These are phyloP conservation scores for Fragosphaeria purpurea DNA, from an alignment of 2,329 filamentous ascomycete species.

Conservation along the genomic window DNA sequence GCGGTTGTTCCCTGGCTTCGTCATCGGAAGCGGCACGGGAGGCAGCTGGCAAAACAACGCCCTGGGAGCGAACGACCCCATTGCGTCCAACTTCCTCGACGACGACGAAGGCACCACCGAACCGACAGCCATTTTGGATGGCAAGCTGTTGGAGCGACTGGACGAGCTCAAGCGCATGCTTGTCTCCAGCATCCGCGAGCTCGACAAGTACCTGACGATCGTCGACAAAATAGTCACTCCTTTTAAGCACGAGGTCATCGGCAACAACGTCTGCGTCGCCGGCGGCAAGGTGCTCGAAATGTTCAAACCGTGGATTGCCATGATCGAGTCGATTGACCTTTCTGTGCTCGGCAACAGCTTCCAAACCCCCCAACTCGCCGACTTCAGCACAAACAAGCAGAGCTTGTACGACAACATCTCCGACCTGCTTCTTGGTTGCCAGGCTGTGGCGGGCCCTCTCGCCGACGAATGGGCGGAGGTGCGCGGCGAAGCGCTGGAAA, in stretches of 20 bases:
- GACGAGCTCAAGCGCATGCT: slow-evolving; percentile 81
- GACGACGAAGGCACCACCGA: slow-evolving; percentile 66
- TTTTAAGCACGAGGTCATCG: slow-evolving; percentile 66
- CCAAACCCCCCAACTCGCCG: slow-evolving; percentile 74
- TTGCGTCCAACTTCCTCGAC: slow-evolving; percentile 76
- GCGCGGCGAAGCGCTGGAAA: slow-evolving; percentile 82
- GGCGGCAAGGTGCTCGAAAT: slow-evolving; percentile 75
- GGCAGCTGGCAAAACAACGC: slow-evolving; percentile 80
- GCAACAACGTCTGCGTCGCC: slow-evolving; percentile 70
- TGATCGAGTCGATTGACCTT: slow-evolving; percentile 86
- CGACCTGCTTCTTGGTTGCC: slow-evolving; percentile 77
- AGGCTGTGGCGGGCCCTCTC: slow-evolving; percentile 81
- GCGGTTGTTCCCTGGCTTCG: slow-evolving; percentile 86
- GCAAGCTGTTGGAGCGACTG: slow-evolving; percentile 66
- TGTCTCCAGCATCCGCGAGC: slow-evolving; percentile 71
- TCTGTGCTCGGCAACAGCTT: slow-evolving; percentile 66
- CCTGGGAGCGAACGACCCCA: slow-evolving; percentile 54
- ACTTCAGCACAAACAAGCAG: slow-evolving; percentile 87
- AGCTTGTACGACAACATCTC: slow-evolving; percentile 87
- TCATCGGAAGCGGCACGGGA: slow-evolving; percentile 71
- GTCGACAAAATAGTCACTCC: slow-evolving; percentile 75
- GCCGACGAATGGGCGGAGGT: slow-evolving; percentile 93
- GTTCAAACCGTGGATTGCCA: slow-evolving; percentile 81
- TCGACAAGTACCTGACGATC: slow-evolving; percentile 73
- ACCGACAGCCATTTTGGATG: slow-evolving; percentile 64